Evolutionary conservation across 768 basidiomycete genomes (phyloP).

Genomic region (Mycena chlorophos): DNA sequence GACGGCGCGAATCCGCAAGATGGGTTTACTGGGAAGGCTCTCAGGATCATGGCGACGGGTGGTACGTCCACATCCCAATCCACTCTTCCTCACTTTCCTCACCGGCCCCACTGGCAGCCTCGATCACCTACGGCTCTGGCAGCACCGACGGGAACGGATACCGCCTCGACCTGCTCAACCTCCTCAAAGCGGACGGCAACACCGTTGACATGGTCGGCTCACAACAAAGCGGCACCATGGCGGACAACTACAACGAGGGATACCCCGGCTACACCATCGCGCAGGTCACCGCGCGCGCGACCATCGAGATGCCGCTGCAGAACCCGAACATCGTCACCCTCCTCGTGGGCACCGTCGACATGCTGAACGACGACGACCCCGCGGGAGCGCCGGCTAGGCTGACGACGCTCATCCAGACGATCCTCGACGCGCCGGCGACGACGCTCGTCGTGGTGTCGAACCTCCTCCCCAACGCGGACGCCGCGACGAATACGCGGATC

Average conservation of each 20-base stretch:
- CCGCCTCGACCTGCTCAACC: neutral
- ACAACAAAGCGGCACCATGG: neutral
- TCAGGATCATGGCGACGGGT: neutral
- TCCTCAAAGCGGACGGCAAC: neutral
- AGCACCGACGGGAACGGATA: neutral
- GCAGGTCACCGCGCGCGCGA: neutral
- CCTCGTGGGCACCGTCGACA: conserved; percentile 1
- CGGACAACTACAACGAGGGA: neutral
- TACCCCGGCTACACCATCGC: neutral
- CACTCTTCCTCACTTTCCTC: neutral
- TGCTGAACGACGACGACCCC: neutral
- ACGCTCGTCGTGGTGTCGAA: neutral
- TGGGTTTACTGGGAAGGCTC: neutral
- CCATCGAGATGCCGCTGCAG: neutral
- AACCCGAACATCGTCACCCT: neutral
- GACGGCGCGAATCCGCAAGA: neutral
- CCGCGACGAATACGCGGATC: neutral
- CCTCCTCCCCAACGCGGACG: neutral
- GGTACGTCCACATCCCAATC: neutral
- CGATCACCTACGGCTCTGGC: neutral
- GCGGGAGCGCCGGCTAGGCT: neutral
- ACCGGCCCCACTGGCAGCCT: neutral
- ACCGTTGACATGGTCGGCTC: neutral
- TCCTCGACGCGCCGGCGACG: neutral
- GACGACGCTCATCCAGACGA: neutral